These are phyloP conservation scores for Nakazawaea peltata DNA, from an alignment of 805 yeast genomes.

Conservation along the genomic window DNA sequence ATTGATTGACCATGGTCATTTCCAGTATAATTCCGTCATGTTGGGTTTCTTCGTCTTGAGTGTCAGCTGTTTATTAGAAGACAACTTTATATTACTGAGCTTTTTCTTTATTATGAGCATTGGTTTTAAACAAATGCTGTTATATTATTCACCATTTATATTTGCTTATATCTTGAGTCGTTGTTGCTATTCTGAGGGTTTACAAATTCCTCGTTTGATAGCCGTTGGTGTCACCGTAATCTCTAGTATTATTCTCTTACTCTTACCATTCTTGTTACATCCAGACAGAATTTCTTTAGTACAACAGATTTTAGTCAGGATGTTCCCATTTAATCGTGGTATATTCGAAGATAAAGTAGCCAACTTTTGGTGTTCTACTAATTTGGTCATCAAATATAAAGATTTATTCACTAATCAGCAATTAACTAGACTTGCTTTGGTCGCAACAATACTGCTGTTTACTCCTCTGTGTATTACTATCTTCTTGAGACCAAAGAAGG, in stretches of 20 bases:
- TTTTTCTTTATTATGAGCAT: slow-evolving; percentile 70
- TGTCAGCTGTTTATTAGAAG: slow-evolving; percentile 55
- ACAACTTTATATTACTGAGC: slow-evolving; percentile 60
- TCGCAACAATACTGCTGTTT: slow-evolving; percentile 43
- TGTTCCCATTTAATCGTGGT: slow-evolving; percentile 91
- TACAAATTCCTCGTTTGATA: slow-evolving; percentile 42
- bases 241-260: slow-evolving; percentile 37
- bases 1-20: slow-evolving; percentile 93
- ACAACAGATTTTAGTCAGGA: slow-evolving; percentile 51
- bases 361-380: slow-evolving; percentile 95
- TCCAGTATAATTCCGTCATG: slow-evolving; percentile 94
- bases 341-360: slow-evolving; percentile 97
- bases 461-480: slow-evolving; percentile 47
- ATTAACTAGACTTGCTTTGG: slow-evolving; percentile 50
- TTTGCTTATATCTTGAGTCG: slow-evolving; percentile 70
- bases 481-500: slow-evolving; percentile 42
- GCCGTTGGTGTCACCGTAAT: slow-evolving; percentile 60
- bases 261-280: slow-evolving; percentile 52
- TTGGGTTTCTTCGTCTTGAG: slow-evolving; percentile 73
- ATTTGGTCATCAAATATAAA: slow-evolving; percentile 67
- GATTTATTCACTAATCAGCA: slow-evolving; percentile 42
- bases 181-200: slow-evolving; percentile 24
- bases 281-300: slow-evolving; percentile 38
- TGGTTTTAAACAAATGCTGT: slow-evolving; percentile 91
- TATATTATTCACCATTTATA: slow-evolving; percentile 85